Percentiles rank a stretch among this genome's conserved stretches.
These are phyloP conservation scores for Nakaseomyces nivariensis DNA, from an alignment of 1,139 yeast species.

Conservation along the genomic window DNA sequence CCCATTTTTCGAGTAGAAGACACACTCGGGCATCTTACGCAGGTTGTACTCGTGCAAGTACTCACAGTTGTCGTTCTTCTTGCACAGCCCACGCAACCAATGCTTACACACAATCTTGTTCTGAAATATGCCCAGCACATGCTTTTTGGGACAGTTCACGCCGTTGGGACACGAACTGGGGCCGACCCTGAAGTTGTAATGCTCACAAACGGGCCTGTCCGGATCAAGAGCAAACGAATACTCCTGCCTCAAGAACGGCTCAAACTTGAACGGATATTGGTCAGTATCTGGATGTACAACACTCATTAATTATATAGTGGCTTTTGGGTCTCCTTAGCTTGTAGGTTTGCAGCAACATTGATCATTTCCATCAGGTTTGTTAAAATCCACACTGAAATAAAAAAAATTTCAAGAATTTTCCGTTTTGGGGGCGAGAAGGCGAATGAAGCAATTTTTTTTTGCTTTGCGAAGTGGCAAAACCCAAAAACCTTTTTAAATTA, in stretches of 20 bases:
- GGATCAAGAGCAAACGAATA: slow-evolving; percentile 80
- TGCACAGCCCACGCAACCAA: slow-evolving; percentile 95
- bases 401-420: too few relatives aligned
- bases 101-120: slow-evolving; percentile 94
- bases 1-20: slow-evolving; percentile 79
- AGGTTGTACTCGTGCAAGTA: slow-evolving; percentile 90
- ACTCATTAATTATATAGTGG: neutral
- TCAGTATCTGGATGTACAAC: slow-evolving; percentile 4
- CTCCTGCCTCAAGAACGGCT: slow-evolving; percentile 70
- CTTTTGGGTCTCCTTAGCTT: too few relatives aligned
- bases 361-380: too few relatives aligned
- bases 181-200: slow-evolving; percentile 39
- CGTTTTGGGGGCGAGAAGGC: neutral
- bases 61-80: slow-evolving; percentile 94
- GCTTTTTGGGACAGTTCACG: slow-evolving; percentile 75
- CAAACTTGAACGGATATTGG: slow-evolving; percentile 60
- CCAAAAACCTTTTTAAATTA: too few relatives aligned
- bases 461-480: neutral
- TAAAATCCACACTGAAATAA: too few relatives aligned
- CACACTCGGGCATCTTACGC: slow-evolving; percentile 95
- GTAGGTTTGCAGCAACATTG: too few relatives aligned
- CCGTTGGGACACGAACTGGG: slow-evolving; percentile 82
- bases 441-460: neutral
- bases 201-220: slow-evolving; percentile 81
- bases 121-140: slow-evolving; percentile 69